phyloP scores from a whole-genome alignment of 1,284 basidiomycete species.

The Thelephora terrestris region DNA sequence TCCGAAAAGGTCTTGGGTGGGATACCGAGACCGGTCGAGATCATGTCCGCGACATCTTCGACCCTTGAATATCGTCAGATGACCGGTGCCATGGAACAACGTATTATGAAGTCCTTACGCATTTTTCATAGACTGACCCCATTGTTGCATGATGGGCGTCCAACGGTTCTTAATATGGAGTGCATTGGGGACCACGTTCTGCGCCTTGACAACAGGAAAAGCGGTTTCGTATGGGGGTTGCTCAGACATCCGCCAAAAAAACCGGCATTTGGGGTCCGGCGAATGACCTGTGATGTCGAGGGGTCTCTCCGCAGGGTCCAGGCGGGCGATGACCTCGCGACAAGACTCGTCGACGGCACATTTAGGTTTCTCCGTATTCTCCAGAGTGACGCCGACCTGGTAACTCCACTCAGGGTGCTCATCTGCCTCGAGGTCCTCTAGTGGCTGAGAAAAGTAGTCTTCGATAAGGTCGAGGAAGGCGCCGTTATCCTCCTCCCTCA shows the following conservation, averaged over 20 bases:
- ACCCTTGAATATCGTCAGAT: conserved; percentile 40
- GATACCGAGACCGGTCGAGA: conserved; percentile 70
- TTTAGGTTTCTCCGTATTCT: conserved; percentile 89
- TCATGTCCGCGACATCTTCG: conserved; percentile 73
- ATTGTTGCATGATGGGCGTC: conserved; percentile 64
- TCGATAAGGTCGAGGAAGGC: conserved; percentile 74
- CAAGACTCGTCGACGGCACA: conserved; percentile 74
- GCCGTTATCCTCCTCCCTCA: conserved; percentile 72
- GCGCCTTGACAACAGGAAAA: conserved; percentile 66
- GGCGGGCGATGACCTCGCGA: conserved; percentile 54
- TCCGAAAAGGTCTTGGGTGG: conserved; percentile 56
- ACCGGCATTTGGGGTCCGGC: conserved; percentile 87
- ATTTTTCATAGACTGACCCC: conserved; percentile 79
- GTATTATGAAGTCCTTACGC: conserved; percentile 45
- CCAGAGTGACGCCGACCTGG: conserved; percentile 73
- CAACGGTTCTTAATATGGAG: conserved; percentile 47
- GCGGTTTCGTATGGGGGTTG: conserved; percentile 68
- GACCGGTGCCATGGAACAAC: not conserved
- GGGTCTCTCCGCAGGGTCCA: conserved; percentile 72
- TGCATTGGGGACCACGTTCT: conserved; percentile 69
- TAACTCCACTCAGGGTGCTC: conserved; percentile 72
- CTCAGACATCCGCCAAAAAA: conserved; percentile 84
- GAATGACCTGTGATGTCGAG: conserved; percentile 69
- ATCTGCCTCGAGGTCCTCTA: conserved; percentile 54
- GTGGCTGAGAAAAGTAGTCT: conserved; percentile 79